Evolutionary conservation across 208 protist genomes (phyloP).

Genomic region (Paratrypanosoma confusum): DNA sequence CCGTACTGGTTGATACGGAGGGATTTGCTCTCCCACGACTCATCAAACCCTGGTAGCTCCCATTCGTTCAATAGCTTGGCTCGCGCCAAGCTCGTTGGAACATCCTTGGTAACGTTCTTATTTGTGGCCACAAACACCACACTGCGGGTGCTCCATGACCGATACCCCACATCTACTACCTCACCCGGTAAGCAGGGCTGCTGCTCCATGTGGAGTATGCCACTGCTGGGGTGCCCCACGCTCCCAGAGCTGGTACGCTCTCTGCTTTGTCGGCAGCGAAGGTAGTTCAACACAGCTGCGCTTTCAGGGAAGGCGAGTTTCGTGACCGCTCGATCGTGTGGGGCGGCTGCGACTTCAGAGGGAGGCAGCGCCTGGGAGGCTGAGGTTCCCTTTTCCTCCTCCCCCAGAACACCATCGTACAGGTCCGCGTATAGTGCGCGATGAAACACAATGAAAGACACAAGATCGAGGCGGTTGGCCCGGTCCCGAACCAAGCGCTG

Average conservation of each 20-base stretch:
- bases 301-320: not conserved
- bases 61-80: slow-evolving; percentile 9
- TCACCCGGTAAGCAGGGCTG: too few relatives aligned
- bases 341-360: not conserved
- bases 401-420: slow-evolving; percentile 6
- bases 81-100: not conserved
- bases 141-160: too few relatives aligned
- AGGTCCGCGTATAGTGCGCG: slow-evolving; percentile 1
- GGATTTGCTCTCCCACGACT: not conserved
- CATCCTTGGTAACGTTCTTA: not conserved
- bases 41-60: slow-evolving; percentile 9
- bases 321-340: not conserved
- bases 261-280: too few relatives aligned
- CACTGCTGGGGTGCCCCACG: too few relatives aligned
- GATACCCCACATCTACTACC: too few relatives aligned
- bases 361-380: not conserved
- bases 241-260: too few relatives aligned
- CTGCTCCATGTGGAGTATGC: too few relatives aligned
- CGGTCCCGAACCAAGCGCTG: too few relatives aligned
- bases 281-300: not conserved
- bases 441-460: slow-evolving; percentile 14
- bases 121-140: slow-evolving; percentile 13
- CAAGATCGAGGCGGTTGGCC: too few relatives aligned
- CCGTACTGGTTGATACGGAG: slow-evolving; percentile 9
- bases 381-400: not conserved